Conservation (phyloP, 257 asterid genomes). For the Solanum pimpinellifolium region DNA sequence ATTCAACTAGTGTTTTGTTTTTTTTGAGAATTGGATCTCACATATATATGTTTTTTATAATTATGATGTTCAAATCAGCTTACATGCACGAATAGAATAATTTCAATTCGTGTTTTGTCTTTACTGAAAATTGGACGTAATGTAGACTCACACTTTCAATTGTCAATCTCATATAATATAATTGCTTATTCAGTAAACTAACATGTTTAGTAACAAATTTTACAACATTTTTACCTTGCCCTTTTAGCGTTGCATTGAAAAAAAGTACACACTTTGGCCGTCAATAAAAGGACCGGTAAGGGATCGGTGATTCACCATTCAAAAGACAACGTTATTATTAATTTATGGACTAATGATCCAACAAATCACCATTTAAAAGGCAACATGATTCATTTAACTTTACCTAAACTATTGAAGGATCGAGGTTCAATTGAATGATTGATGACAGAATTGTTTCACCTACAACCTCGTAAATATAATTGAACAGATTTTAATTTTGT, state of each 20-base stretch:
- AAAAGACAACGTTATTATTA: not conserved
- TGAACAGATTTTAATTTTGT: not conserved
- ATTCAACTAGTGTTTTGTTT: not conserved
- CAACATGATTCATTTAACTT: not conserved
- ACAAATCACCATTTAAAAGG: not conserved
- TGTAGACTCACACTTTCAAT: not conserved
- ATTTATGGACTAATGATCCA: not conserved
- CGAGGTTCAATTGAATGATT: not conserved
- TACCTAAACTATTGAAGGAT: not conserved
- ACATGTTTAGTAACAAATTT: no score
- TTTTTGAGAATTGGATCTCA: not conserved
- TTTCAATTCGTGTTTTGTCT: not conserved
- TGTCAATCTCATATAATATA: not conserved
- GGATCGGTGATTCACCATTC: not conserved
- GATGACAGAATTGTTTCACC: not conserved
- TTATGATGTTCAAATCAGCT: not conserved
- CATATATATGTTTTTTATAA: not conserved
- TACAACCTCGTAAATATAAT: not conserved
- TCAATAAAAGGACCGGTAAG: not conserved
- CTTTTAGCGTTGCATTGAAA: no score
- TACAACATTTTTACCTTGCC: no score
- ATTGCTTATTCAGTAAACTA: not conserved
- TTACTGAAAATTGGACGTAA: not conserved
- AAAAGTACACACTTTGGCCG: no score
- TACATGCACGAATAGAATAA: fast-evolving